These are phyloP conservation scores for Agaricus subrufescens DNA, from an alignment of 768 basidiomycete genomes.

Conservation along the genomic window DNA sequence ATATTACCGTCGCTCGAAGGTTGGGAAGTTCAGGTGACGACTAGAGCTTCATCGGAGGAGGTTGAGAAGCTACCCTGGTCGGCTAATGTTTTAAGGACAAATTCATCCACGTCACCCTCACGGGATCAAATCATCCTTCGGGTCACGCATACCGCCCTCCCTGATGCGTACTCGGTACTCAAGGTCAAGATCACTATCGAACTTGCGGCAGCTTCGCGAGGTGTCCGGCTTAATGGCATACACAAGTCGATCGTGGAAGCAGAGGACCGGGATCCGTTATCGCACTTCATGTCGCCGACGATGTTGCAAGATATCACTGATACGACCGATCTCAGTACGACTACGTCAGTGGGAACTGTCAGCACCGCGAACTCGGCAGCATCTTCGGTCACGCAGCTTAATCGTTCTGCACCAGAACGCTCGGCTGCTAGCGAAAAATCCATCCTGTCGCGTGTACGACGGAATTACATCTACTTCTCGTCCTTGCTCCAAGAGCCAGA, in stretches of 20 bases:
- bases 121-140: slow-evolving; percentile 57
- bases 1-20: slow-evolving; percentile 71
- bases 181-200: slow-evolving; percentile 82
- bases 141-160: slow-evolving; percentile 66
- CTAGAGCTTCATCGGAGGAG: slow-evolving; percentile 67
- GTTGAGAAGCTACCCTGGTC: slow-evolving; percentile 75
- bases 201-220: slow-evolving; percentile 68
- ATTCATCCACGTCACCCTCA: slow-evolving; percentile 28
- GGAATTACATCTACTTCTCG: slow-evolving; percentile 98
- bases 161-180: slow-evolving; percentile 71
- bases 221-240: slow-evolving; percentile 83
- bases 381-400: slow-evolving; percentile 28
- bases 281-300: slow-evolving; percentile 52
- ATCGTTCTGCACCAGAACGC: slow-evolving; percentile 28
- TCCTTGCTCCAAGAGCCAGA: slow-evolving; percentile 96
- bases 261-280: slow-evolving; percentile 64
- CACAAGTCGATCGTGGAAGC: slow-evolving; percentile 61
- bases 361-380: slow-evolving; percentile 39
- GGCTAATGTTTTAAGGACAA: slow-evolving; percentile 48
- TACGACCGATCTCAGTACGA: slow-evolving; percentile 60
- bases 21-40: slow-evolving; percentile 83
- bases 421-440: slow-evolving; percentile 70
- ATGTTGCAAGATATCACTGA: slow-evolving; percentile 74
- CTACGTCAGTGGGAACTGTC: slow-evolving; percentile 53
- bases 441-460: slow-evolving; percentile 78